phyloP scores from a whole-genome alignment of 805 yeast genomes.

The Myxozyma melibiosi region DNA sequence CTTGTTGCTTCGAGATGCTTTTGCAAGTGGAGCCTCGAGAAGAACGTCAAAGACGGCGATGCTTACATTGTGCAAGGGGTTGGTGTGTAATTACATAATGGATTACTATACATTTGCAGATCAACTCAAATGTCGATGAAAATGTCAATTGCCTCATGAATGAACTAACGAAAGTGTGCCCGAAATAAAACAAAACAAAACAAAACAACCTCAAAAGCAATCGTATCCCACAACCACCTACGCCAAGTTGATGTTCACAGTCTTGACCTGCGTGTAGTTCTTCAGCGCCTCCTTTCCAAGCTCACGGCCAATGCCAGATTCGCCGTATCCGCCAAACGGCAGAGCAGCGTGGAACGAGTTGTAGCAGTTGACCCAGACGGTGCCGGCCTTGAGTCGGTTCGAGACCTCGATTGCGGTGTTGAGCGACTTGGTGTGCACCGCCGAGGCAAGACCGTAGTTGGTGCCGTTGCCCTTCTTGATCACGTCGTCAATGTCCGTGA shows the following conservation, averaged over 20 bases:
- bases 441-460: slow-evolving; percentile 86
- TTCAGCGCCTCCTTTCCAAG: slow-evolving; percentile 72
- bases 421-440: slow-evolving; percentile 77
- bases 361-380: slow-evolving; percentile 88
- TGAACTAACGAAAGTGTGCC: too few species aligned
- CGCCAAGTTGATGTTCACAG: slow-evolving; percentile 68
- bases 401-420: slow-evolving; percentile 77
- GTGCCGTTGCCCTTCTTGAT: slow-evolving; percentile 77
- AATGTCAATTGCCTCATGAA: too few species aligned
- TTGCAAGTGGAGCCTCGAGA: too few species aligned
- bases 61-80: too few species aligned
- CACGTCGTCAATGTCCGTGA: slow-evolving; percentile 80
- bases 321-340: slow-evolving; percentile 81
- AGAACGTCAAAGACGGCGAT: too few species aligned
- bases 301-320: slow-evolving; percentile 81
- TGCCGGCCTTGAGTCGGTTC: slow-evolving; percentile 77
- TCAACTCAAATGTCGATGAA: too few species aligned
- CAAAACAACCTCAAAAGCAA: background rate
- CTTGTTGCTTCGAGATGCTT: too few species aligned
- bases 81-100: too few species aligned
- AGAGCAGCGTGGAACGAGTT: slow-evolving; percentile 69
- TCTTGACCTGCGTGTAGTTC: slow-evolving; percentile 72
- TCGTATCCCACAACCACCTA: slow-evolving; percentile 1
- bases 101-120: too few species aligned
- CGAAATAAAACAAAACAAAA: background rate